Evolutionary conservation across 2,329 filamentous ascomycete species (phyloP).

Genomic region (Diaporthe humulicola): DNA sequence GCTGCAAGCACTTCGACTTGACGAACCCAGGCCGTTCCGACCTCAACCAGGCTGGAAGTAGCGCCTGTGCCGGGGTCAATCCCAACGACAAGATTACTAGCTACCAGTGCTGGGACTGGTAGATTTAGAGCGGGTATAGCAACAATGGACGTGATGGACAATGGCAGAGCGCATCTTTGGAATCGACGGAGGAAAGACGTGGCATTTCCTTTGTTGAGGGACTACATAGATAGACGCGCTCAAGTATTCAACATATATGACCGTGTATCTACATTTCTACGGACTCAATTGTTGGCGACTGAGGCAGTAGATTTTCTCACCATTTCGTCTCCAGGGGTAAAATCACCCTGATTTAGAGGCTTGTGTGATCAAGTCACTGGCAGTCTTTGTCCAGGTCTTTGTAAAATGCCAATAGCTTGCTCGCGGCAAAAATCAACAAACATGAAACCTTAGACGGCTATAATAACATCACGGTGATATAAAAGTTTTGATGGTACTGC

Average conservation of each 20-base stretch:
- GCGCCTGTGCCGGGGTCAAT: background rate
- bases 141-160: too few relatives aligned
- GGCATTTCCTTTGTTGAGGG: background rate
- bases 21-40: background rate
- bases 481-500: too few relatives aligned
- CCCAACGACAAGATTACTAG: background rate
- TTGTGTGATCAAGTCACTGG: too few relatives aligned
- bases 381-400: too few relatives aligned
- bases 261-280: background rate
- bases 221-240: background rate
- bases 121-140: fast-evolving
- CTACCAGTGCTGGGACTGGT: background rate
- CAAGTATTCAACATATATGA: background rate
- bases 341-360: too few relatives aligned
- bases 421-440: too few relatives aligned
- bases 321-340: too few relatives aligned
- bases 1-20: slow-evolving; percentile 3
- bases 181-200: background rate
- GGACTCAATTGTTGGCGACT: background rate
- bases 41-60: background rate
- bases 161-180: too few relatives aligned
- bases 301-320: too few relatives aligned
- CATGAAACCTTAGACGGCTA: too few relatives aligned
- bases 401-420: too few relatives aligned
- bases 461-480: too few relatives aligned